Conservation (phyloP, 2,329 filamentous ascomycete species). For the Ampelomyces quisqualis region DNA sequence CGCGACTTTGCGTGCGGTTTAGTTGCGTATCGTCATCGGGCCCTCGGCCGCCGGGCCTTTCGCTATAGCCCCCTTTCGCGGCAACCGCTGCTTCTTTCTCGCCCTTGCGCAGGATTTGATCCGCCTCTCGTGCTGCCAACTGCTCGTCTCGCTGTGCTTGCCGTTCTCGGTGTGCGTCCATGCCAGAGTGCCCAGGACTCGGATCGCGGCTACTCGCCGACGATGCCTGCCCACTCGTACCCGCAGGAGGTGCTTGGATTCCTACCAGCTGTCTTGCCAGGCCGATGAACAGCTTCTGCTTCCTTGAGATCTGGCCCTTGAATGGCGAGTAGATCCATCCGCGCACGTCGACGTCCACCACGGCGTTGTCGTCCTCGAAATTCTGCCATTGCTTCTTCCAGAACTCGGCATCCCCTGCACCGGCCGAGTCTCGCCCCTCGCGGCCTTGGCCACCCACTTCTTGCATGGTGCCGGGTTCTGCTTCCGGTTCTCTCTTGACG, state of each 20-base stretch:
- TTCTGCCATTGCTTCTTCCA: slow-evolving; percentile 78
- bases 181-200: slow-evolving; percentile 42
- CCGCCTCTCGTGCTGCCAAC: slow-evolving; percentile 71
- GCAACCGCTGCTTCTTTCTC: slow-evolving; percentile 71
- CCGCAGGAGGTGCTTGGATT: slow-evolving; percentile 66
- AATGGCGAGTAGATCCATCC: slow-evolving; percentile 94
- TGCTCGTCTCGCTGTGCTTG: slow-evolving; percentile 60
- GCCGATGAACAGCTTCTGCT: slow-evolving; percentile 82
- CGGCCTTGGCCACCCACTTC: slow-evolving; percentile 44
- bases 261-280: slow-evolving; percentile 86
- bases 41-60: slow-evolving; percentile 56
- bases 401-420: slow-evolving; percentile 66
- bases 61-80: slow-evolving; percentile 71
- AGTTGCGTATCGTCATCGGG: slow-evolving; percentile 44
- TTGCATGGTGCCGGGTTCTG: slow-evolving; percentile 42
- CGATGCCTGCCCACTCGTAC: slow-evolving; percentile 40
- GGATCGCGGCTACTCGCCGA: slow-evolving; percentile 48
- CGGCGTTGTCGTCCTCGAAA: slow-evolving; percentile 76
- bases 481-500: slow-evolving; percentile 50
- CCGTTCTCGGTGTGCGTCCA: slow-evolving; percentile 45
- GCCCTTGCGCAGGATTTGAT: slow-evolving; percentile 71
- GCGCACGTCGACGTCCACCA: slow-evolving; percentile 91
- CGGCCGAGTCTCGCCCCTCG: slow-evolving; percentile 47
- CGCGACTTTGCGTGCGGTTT: slow-evolving; percentile 41
- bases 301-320: slow-evolving; percentile 77